Evolutionary conservation across 1,139 yeast species (phyloP).

Genomic region (Pneumocystis carinii): DNA sequence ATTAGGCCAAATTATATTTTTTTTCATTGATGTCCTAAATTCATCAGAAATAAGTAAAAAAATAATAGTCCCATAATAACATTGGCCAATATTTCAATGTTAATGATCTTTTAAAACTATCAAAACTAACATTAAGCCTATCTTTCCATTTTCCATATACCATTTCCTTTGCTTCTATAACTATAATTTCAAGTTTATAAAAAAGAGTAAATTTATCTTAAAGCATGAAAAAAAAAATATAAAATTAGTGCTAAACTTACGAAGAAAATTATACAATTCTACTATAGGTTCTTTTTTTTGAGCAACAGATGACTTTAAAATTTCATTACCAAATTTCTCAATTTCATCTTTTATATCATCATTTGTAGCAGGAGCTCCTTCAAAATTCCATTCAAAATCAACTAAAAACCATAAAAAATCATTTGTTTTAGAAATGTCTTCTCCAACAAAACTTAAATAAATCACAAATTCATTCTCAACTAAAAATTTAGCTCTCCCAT

Average conservation of each 20-base stretch:
- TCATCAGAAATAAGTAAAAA: background rate
- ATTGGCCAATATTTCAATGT: background rate
- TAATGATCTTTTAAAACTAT: background rate
- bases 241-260: constrained; percentile 17
- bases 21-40: background rate
- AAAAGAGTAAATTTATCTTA: constrained; percentile 45
- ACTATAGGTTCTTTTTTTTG: constrained; percentile 28
- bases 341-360: constrained; percentile 26
- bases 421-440: constrained; percentile 23
- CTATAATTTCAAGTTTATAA: constrained; percentile 56
- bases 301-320: background rate
- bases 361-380: background rate
- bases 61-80: background rate
- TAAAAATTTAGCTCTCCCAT: constrained; percentile 62
- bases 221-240: background rate
- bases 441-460: constrained; percentile 57
- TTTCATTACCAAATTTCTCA: constrained; percentile 15
- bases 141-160: constrained; percentile 51
- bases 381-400: constrained; percentile 38
- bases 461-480: constrained; percentile 55
- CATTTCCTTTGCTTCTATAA: constrained; percentile 46
- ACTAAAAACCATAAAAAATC: constrained; percentile 55
- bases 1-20: background rate
- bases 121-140: constrained; percentile 43
- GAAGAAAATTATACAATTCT: constrained; percentile 53